Evolutionary conservation across 768 basidiomycete genomes (phyloP), one percentile per base, ranked within the genome.

Genomic region (Thelephora ganbajun): DNA sequence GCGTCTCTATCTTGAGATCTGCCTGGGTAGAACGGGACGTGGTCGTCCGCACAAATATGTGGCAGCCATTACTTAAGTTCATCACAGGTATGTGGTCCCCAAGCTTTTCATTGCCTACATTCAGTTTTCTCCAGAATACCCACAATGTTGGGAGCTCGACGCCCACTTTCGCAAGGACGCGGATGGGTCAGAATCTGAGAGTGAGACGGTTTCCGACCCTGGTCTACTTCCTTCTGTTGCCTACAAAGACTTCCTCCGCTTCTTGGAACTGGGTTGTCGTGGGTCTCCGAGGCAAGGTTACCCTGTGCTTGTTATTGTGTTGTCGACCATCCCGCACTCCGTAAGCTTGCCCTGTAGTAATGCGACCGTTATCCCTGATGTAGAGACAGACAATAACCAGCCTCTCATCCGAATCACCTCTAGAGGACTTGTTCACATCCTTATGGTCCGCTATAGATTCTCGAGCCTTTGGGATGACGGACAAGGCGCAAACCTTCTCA

Each of bases 401-500:
- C 0, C 49, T 51, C 12, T 46, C 54, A 22, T 22, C 39, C n/a
- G 18, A 53, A 1, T 23, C 59, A 18, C 60, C 66, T 59, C 45
- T 82, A 2, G 53, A 66, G 2, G 68, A 71, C 23, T 64, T 94
- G 37, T 85, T 90, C 58, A 63, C 69, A 0, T 76, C 87, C 0
- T 79, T 97, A 56, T 96, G 92, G 90, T 74, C 79, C 13, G 90
- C 87, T 0, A 61, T 88, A 1, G 79, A 85, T 45, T 75, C 76
- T 5, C 73, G 77, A 19, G 77, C 82, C 0, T 68, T 86, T 4
- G 74, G 70, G 33, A 68, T 30, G 26, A 30, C 26, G 26, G 26
- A 30, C 9, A 69, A 77, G 5, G 57, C 67, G 1, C 65, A 66
- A 6, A 66, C 72, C 11, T 74, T 74, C 4, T 71, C 78, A 0